Evolutionary conservation across 495 filamentous ascomycete species (phyloP).

Genomic region (Xylaria cubensis): DNA sequence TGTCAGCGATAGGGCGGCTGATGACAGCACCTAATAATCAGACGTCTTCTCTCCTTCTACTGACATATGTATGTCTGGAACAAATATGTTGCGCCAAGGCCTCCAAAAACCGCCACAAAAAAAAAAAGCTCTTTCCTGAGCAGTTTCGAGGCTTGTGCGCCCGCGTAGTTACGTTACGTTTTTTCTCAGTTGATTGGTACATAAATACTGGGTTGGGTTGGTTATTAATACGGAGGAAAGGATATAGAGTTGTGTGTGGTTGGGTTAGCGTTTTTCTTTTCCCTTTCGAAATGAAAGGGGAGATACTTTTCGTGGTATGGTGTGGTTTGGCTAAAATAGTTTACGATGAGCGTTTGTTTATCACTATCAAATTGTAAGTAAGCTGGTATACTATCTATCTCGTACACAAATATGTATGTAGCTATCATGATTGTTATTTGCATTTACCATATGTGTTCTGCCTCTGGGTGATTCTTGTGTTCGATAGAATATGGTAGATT

Average conservation of each 20-base stretch:
- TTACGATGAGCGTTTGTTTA: neutral
- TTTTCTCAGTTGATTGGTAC: neutral
- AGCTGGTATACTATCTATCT: neutral
- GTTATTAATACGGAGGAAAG: neutral
- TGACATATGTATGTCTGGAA: neutral
- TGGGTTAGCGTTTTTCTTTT: neutral
- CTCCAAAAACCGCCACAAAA: neutral
- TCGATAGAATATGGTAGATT: neutral
- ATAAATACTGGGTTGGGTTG: neutral
- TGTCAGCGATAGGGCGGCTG: conserved; percentile 46
- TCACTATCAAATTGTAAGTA: conserved; percentile 2
- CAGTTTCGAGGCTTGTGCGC: neutral
- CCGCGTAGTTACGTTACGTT: neutral
- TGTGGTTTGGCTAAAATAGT: too few relatives aligned
- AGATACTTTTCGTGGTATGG: neutral
- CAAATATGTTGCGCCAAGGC: neutral
- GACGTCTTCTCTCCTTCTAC: too few relatives aligned
- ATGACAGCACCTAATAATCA: conserved; percentile 31
- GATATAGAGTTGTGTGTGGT: neutral
- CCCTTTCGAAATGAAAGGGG: neutral
- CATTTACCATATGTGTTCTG: neutral
- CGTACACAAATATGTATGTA: neutral
- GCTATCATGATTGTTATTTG: too few relatives aligned
- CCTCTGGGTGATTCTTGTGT: neutral
- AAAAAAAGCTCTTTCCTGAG: neutral